Evolutionary conservation across 148 eudicot genomes (phyloP).

Genomic region (Tetragonia tetragonoides): DNA sequence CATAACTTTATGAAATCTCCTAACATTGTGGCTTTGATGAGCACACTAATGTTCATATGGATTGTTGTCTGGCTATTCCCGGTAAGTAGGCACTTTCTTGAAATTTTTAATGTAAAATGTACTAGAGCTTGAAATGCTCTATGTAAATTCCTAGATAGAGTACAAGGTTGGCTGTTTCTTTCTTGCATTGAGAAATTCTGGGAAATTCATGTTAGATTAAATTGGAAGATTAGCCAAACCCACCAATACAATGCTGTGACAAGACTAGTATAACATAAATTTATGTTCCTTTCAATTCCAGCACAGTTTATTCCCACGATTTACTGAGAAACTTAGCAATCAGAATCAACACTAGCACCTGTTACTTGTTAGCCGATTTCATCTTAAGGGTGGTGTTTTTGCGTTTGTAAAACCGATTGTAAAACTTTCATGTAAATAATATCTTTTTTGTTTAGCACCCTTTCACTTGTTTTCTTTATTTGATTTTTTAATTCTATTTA

Average conservation of each 20-base stretch:
- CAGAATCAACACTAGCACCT: background rate
- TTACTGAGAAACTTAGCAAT: too few species aligned
- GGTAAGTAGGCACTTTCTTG: conserved; percentile 40
- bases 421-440: background rate
- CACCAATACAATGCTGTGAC: too few species aligned
- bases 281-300: too few species aligned
- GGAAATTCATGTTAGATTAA: background rate
- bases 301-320: too few species aligned
- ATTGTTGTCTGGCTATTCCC: conserved; percentile 62
- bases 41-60: conserved; percentile 72
- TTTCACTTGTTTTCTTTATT: background rate
- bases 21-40: conserved; percentile 55
- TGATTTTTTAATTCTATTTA: background rate
- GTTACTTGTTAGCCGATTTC: background rate
- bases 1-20: conserved; percentile 42
- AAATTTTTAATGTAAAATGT: background rate
- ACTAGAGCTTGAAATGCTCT: background rate
- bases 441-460: background rate
- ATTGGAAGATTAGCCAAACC: too few species aligned
- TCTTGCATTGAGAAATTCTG: background rate
- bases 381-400: background rate
- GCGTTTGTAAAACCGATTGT: background rate
- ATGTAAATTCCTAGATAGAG: background rate
- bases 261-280: too few species aligned
- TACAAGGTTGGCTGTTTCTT: background rate